Percentiles rank a stretch among this genome's conserved stretches.
Evolutionary conservation across 129 eudicot species (phyloP).

Genomic region (Mikania micrantha): DNA sequence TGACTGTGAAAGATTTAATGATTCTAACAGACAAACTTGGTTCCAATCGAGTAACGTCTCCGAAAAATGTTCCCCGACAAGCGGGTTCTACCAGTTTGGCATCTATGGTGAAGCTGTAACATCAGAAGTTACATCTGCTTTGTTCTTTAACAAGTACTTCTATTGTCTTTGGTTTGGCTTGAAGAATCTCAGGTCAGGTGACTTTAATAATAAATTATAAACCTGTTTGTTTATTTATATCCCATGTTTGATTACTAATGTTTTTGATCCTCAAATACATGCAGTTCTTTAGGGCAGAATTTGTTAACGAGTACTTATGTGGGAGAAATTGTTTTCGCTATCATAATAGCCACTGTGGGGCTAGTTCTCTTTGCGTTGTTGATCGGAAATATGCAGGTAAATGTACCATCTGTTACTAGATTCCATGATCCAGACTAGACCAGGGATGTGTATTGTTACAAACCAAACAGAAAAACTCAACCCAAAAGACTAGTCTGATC

Average conservation of each 20-base stretch:
- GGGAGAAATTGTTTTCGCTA: constrained; percentile 71
- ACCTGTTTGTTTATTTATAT: neutral
- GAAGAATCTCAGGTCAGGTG: constrained; percentile 75
- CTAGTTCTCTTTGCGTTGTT: constrained; percentile 85
- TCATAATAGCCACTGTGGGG: constrained; percentile 63
- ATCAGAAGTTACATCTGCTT: constrained; percentile 49
- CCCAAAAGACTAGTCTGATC: no score
- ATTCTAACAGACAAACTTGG: constrained; percentile 42
- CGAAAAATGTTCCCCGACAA: constrained; percentile 46
- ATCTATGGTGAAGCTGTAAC: constrained; percentile 80
- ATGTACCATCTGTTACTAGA: neutral
- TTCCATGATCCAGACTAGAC: neutral
- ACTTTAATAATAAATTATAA: no score
- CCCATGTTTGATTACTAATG: neutral
- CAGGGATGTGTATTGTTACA: no score
- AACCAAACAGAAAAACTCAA: no score
- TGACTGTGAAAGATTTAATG: constrained; percentile 48
- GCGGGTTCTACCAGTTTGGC: constrained; percentile 57
- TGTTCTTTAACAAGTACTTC: constrained; percentile 72
- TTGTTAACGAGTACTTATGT: constrained; percentile 59
- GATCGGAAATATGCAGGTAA: constrained; percentile 91
- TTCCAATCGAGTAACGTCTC: constrained; percentile 57
- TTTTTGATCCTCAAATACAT: neutral
- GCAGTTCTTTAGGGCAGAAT: constrained; percentile 80
- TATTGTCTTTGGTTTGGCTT: constrained; percentile 95